Evolutionary conservation across 805 yeast genomes (phyloP).

Genomic region (Blastobotrys terrestris): DNA sequence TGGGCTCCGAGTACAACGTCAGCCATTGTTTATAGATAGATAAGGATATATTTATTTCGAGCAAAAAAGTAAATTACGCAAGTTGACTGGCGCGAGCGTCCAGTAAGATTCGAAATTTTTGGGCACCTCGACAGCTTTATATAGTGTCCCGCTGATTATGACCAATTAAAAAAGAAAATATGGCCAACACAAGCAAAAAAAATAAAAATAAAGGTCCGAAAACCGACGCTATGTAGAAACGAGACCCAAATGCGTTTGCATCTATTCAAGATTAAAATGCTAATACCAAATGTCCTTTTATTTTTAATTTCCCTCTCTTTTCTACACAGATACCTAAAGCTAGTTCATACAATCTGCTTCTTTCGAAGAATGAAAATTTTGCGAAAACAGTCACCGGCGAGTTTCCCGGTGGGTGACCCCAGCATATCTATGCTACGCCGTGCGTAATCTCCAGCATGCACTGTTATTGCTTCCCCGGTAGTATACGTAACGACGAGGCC

Average conservation of each 20-base stretch:
- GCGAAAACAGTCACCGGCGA: neutral
- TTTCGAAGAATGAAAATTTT: neutral
- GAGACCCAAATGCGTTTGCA: too few relatives aligned
- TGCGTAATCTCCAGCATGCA: neutral
- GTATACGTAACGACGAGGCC: too few relatives aligned
- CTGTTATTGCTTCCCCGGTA: too few relatives aligned
- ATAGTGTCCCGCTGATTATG: constrained; percentile 1
- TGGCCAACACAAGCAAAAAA: neutral
- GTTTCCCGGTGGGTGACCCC: neutral
- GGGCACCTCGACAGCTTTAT: constrained; percentile 1
- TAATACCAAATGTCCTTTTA: too few relatives aligned
- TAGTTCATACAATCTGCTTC: too few relatives aligned
- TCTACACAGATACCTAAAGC: too few relatives aligned
- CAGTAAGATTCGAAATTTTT: constrained; percentile 17
- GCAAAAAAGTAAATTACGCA: neutral
- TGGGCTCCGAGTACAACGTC: constrained; percentile 96
- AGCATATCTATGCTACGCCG: neutral
- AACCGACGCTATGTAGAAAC: too few relatives aligned
- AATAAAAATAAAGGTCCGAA: neutral
- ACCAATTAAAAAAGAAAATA: neutral
- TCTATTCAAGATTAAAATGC: too few relatives aligned
- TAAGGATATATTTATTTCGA: neutral
- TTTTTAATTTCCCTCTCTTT: neutral
- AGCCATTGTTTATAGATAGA: constrained; percentile 42
- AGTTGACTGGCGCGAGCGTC: constrained; percentile 18